These are phyloP conservation scores for Myriosclerotinia scirpicola DNA, from an alignment of 2,329 filamentous ascomycete genomes.

Conservation along the genomic window DNA sequence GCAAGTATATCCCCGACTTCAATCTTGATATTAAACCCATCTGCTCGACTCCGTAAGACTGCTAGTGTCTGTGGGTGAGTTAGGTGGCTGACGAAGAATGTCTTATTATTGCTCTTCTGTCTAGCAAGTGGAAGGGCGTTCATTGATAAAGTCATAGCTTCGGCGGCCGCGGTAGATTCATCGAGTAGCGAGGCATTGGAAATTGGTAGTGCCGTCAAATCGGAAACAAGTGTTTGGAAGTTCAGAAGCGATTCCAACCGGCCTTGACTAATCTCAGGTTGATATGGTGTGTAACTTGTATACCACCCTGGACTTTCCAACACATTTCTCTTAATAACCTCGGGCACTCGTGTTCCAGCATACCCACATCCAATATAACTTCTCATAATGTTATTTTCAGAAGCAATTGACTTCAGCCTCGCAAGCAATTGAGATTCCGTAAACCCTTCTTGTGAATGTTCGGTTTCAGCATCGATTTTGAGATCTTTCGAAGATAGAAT, in stretches of 20 bases:
- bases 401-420: slow-evolving; percentile 53
- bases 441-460: slow-evolving; percentile 36
- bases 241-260: slow-evolving; percentile 89
- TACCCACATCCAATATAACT: slow-evolving; percentile 87
- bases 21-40: slow-evolving; percentile 87
- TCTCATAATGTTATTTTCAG: slow-evolving; percentile 59
- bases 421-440: slow-evolving; percentile 60
- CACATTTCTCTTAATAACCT: slow-evolving; percentile 90
- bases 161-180: slow-evolving; percentile 87
- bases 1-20: slow-evolving; percentile 70
- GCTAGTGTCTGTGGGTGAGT: slow-evolving; percentile 84
- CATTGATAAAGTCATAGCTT: slow-evolving; percentile 92
- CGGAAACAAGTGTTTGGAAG: slow-evolving; percentile 90
- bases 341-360: slow-evolving; percentile 79
- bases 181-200: slow-evolving; percentile 90
- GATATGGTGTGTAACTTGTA: slow-evolving; percentile 96
- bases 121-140: slow-evolving; percentile 70
- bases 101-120: slow-evolving; percentile 73
- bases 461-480: slow-evolving; percentile 50
- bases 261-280: slow-evolving; percentile 95
- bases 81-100: slow-evolving; percentile 78
- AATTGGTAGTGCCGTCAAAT: slow-evolving; percentile 82
- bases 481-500: slow-evolving; percentile 69
- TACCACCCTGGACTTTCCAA: slow-evolving; percentile 96
- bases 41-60: slow-evolving; percentile 79